Conservation (phyloP, 2,329 filamentous ascomycete genomes). For the Gaeumannomyces tritici region DNA sequence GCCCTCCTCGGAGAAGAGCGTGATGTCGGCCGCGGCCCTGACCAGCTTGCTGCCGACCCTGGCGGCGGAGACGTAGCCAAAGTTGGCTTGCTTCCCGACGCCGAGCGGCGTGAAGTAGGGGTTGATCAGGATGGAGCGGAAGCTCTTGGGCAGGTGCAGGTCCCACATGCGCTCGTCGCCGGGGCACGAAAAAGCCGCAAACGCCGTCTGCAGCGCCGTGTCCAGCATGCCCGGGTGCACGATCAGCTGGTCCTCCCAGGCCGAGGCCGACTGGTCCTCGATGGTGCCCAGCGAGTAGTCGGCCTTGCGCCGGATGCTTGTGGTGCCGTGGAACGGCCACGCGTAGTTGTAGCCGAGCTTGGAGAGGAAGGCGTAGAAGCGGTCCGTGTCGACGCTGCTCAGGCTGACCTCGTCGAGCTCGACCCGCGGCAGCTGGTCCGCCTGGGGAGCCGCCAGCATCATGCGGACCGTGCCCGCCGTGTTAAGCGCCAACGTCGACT, state of each 20-base stretch:
- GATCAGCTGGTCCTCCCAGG: conserved; percentile 8
- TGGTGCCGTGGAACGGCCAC: neutral
- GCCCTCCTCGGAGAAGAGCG: conserved; percentile 20
- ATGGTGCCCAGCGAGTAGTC: neutral
- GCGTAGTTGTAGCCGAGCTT: neutral
- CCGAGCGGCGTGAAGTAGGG: no score
- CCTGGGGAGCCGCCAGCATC: neutral
- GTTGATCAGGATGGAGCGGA: conserved; percentile 5
- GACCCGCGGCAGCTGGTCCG: neutral
- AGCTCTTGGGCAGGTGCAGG: conserved; percentile 18
- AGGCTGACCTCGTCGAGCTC: neutral
- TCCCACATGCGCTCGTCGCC: conserved; percentile 21
- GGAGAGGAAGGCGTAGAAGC: neutral
- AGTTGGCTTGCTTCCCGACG: no score
- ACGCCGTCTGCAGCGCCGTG: conserved; percentile 22
- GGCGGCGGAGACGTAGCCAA: neutral
- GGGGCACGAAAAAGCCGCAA: conserved; percentile 22
- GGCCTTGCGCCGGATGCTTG: neutral
- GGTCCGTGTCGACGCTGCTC: neutral
- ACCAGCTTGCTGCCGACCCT: neutral
- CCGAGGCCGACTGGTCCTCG: neutral
- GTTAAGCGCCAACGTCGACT: neutral
- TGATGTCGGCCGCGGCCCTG: neutral
- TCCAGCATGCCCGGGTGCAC: conserved; percentile 25
- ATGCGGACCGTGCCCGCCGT: neutral